Conservation (phyloP, 208 protist species). For the Acanthamoeba pearcei region DNA sequence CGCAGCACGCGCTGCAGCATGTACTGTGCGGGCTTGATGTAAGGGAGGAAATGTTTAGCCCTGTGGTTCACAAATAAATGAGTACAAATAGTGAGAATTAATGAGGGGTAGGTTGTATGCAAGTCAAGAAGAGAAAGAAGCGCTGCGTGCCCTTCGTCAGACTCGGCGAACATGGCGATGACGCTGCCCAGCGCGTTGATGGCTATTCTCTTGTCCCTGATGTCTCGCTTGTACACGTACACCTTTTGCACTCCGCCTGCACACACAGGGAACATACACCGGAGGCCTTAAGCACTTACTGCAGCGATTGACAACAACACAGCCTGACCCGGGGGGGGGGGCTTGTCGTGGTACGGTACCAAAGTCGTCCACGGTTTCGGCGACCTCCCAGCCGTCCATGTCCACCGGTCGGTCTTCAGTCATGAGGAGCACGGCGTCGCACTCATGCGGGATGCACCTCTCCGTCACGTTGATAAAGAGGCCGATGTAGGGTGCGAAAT, state of each 20-base stretch:
- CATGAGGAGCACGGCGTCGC: conserved; percentile 15
- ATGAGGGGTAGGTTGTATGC: background rate
- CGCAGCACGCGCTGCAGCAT: conserved; percentile 27
- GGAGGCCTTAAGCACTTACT: background rate
- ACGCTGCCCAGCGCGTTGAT: background rate
- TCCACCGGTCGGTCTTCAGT: conserved; percentile 42
- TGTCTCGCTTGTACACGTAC: conserved; percentile 11
- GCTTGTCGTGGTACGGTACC: background rate
- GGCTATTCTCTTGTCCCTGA: conserved; percentile 51
- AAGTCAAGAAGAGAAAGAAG: background rate
- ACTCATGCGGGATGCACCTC: background rate
- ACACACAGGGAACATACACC: background rate
- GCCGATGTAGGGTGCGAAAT: conserved; percentile 8
- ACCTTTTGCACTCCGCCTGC: conserved; percentile 55
- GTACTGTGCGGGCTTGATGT: conserved; percentile 1
- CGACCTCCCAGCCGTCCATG: conserved; percentile 59
- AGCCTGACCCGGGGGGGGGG: no score
- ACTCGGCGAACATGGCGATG: background rate
- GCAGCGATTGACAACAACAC: background rate
- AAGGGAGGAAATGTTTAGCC: background rate
- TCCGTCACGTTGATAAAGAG: conserved; percentile 3
- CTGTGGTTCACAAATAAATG: background rate
- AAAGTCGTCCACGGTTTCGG: conserved; percentile 48
- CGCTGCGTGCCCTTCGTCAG: conserved; percentile 1
- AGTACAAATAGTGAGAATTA: background rate